These are phyloP conservation scores for Metschnikowia anglica DNA, from an alignment of 805 yeast species.

Conservation along the genomic window DNA sequence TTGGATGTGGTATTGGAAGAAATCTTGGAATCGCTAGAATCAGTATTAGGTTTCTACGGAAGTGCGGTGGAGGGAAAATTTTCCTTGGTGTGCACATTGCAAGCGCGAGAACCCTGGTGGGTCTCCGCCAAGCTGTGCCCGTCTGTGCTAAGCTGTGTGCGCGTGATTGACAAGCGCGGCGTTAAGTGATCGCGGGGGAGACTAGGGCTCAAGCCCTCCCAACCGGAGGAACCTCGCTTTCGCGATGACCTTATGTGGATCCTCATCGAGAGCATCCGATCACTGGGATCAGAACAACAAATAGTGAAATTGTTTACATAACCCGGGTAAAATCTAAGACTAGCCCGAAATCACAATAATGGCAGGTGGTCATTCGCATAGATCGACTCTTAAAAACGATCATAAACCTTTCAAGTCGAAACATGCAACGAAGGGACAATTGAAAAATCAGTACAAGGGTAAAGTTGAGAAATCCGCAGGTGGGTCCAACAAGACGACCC, in stretches of 20 bases:
- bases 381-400: conserved; percentile 77
- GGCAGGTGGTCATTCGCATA: conserved; percentile 77
- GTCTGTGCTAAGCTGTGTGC: background rate
- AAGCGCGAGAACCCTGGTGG: conserved; percentile 3
- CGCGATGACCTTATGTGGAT: conserved; percentile 11
- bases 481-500: conserved; percentile 35
- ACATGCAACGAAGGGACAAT: conserved; percentile 84
- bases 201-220: conserved; percentile 16
- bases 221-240: background rate
- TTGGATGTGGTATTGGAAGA: conserved; percentile 13
- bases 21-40: background rate
- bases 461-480: conserved; percentile 70
- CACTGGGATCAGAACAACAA: background rate
- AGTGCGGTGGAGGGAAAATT: conserved; percentile 18
- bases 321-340: background rate
- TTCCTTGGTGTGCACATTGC: conserved; percentile 15
- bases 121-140: background rate
- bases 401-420: conserved; percentile 90
- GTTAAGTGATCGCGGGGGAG: background rate
- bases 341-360: conserved; percentile 27
- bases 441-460: conserved; percentile 80
- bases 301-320: background rate
- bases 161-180: background rate
- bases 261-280: background rate
- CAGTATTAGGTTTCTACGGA: conserved; percentile 5